Percentiles rank a stretch among this genome's conserved stretches.
phyloP scores from a whole-genome alignment of 495 filamentous ascomycete genomes.

The Paragyromitra xinjiangensis region DNA sequence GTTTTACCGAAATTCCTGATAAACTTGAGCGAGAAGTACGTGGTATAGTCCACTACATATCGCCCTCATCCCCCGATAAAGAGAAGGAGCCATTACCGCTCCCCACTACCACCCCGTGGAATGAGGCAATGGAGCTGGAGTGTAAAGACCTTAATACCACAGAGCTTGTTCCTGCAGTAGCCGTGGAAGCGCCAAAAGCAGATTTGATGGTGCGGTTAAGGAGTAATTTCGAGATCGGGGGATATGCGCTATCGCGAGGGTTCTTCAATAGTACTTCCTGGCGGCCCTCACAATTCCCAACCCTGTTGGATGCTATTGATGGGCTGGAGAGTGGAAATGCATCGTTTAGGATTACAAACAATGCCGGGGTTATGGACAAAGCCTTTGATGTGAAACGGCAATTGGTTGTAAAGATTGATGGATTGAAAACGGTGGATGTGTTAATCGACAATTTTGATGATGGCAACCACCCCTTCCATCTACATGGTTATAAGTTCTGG shows the following conservation, averaged over 20 bases:
- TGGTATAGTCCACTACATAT: conserved; percentile 65
- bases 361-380: conserved; percentile 64
- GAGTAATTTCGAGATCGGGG: conserved; percentile 66
- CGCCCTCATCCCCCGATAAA: conserved; percentile 54
- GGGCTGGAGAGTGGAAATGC: conserved; percentile 63
- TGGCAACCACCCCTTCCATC: conserved; percentile 71
- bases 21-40: conserved; percentile 64
- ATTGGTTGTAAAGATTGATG: conserved; percentile 60
- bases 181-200: conserved; percentile 54
- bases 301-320: conserved; percentile 61
- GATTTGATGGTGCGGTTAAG: conserved; percentile 62
- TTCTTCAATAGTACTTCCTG: conserved; percentile 67
- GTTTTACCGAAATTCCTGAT: conserved; percentile 64
- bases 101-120: conserved; percentile 52
- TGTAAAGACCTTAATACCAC: conserved; percentile 54
- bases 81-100: conserved; percentile 56
- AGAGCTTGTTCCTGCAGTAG: conserved; percentile 59
- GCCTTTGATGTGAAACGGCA: conserved; percentile 64
- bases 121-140: conserved; percentile 40
- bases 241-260: conserved; percentile 65
- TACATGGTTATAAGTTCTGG: conserved; percentile 72
- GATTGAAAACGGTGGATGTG: conserved; percentile 67
- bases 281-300: conserved; percentile 62
- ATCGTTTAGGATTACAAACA: conserved; percentile 60
- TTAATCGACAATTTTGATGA: conserved; percentile 71